phyloP scores from a whole-genome alignment of 805 yeast species.

The Middelhovenomyces tepae region DNA sequence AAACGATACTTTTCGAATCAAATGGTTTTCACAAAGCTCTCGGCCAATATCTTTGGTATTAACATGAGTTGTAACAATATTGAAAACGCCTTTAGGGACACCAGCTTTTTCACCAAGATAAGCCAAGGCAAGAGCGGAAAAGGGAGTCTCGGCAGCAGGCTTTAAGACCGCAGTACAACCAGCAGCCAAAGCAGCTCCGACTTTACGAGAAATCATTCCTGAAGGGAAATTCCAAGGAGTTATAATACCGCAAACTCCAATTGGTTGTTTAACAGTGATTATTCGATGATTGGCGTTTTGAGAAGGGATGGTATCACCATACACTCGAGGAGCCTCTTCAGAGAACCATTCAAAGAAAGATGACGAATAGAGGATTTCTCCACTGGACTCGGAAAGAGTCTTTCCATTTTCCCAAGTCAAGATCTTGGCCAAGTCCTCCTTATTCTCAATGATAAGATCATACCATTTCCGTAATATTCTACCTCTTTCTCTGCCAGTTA shows the following conservation, averaged over 20 bases:
- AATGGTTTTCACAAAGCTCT: constrained; percentile 45
- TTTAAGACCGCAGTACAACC: constrained; percentile 73
- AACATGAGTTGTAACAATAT: constrained; percentile 42
- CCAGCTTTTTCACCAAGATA: constrained; percentile 57
- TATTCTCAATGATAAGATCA: constrained; percentile 45
- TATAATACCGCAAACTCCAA: constrained; percentile 70
- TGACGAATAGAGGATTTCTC: constrained; percentile 59
- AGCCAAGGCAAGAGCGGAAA: constrained; percentile 61
- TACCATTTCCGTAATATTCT: constrained; percentile 44
- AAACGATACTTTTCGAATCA: constrained; percentile 60
- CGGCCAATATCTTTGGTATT: constrained; percentile 39
- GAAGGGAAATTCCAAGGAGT: constrained; percentile 85
- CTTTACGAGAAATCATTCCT: constrained; percentile 67
- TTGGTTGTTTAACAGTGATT: constrained; percentile 58
- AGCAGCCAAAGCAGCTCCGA: constrained; percentile 71
- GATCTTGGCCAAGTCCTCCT: constrained; percentile 55
- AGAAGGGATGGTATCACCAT: constrained; percentile 61
- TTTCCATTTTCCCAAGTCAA: constrained; percentile 70
- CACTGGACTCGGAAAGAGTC: constrained; percentile 59
- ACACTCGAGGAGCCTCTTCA: constrained; percentile 65
- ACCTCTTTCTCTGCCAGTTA: constrained; percentile 50
- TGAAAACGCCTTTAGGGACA: constrained; percentile 59
- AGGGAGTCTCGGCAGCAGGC: constrained; percentile 72
- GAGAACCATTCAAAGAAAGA: constrained; percentile 86
- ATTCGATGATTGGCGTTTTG: constrained; percentile 40